Evolutionary conservation across 1,284 basidiomycete species (phyloP).

Genomic region (Thecaphora thlaspeos): DNA sequence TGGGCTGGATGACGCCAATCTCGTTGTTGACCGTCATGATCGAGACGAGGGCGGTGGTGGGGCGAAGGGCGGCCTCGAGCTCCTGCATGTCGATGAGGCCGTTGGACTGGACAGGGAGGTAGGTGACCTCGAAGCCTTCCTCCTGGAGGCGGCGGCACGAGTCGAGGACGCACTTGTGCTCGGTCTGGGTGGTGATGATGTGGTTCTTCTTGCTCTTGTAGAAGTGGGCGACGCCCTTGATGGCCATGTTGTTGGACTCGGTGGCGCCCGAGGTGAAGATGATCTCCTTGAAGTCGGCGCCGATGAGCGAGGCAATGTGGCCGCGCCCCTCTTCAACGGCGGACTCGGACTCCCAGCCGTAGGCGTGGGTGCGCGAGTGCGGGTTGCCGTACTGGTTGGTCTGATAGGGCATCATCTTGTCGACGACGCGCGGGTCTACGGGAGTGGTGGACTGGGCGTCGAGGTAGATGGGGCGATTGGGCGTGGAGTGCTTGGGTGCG

Average conservation of each 20-base stretch:
- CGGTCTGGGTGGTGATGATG: slow-evolving; percentile 67
- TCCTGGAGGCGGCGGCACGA: slow-evolving; percentile 92
- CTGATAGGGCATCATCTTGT: slow-evolving; percentile 92
- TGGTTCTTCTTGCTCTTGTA: slow-evolving; percentile 56
- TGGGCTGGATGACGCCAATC: slow-evolving; percentile 96
- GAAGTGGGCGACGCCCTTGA: slow-evolving; percentile 95
- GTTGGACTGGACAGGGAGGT: slow-evolving; percentile 85
- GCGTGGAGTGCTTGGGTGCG: slow-evolving; percentile 25
- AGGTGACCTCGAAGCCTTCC: slow-evolving; percentile 97
- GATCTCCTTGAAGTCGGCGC: slow-evolving; percentile 92
- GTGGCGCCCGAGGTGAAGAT: slow-evolving; percentile 98
- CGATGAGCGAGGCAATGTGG: slow-evolving; percentile 87
- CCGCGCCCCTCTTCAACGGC: slow-evolving; percentile 88
- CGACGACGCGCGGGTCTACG: slow-evolving; percentile 92
- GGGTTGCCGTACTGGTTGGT: slow-evolving; percentile 98
- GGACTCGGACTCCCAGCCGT: slow-evolving; percentile 97
- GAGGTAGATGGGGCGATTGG: slow-evolving; percentile 55
- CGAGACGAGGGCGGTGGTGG: slow-evolving; percentile 79
- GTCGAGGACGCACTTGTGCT: slow-evolving; percentile 99
- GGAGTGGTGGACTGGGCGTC: slow-evolving; percentile 75
- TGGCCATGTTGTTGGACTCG: slow-evolving; percentile 95
- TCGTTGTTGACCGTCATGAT: slow-evolving; percentile 99
- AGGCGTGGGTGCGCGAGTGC: slow-evolving; percentile 95
- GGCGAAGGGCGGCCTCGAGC: slow-evolving; percentile 78
- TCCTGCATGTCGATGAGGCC: slow-evolving; percentile 77